Base-by-base conservation (phyloP, 306 rosid species). In the Dalbergia oliveri region DNA sequence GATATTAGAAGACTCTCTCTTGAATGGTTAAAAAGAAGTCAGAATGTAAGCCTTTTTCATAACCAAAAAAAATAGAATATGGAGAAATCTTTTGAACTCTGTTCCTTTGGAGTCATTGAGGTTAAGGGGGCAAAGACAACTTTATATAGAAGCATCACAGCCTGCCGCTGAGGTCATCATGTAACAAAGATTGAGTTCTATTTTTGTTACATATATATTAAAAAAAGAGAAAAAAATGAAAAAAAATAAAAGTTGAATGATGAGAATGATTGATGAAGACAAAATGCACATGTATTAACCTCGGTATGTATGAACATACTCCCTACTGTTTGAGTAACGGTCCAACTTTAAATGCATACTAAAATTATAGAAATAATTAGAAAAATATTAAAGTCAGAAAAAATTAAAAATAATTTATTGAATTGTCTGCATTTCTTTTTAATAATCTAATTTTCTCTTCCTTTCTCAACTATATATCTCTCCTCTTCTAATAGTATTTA, bases 81-180 rank as follows among this genome's bases (percentile, higher is more conserved):
- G 84, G 51, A 75, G 80, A 65, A 70, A 63, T 66, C 15, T 35
- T 44, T 66, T 37, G 79, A 66, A 43, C 72, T 76, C 78, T 8
- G 72, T 49, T 16, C 31, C 31, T 31, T 6, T 76, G 65, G 71
- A 65, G 57, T 18, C 76, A 72, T 34, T 31, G 45, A 18, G 61
- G 26, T 16, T 5, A 54, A 59, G 62, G 50, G 70, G 18, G 66
- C 72, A 21, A 76, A 56, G 18, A 66, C 41, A 43, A 31, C 64
- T 75, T 83, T 83, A 78, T 83, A 83, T 83, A 83, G 80, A 77
- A 44, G 6, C 11, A 67, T 8, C 37, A 23, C 56, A 39, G 9
- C 23, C 23, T 2, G 31, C 21, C 10, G 69, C 47, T 60, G 56
- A 74, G 58, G 34, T 43, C 33, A 59, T 59, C 11, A 16, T 19